Evolutionary conservation across 1,284 basidiomycete genomes (phyloP).

Genomic region (Tetrapyrgos nigripes): DNA sequence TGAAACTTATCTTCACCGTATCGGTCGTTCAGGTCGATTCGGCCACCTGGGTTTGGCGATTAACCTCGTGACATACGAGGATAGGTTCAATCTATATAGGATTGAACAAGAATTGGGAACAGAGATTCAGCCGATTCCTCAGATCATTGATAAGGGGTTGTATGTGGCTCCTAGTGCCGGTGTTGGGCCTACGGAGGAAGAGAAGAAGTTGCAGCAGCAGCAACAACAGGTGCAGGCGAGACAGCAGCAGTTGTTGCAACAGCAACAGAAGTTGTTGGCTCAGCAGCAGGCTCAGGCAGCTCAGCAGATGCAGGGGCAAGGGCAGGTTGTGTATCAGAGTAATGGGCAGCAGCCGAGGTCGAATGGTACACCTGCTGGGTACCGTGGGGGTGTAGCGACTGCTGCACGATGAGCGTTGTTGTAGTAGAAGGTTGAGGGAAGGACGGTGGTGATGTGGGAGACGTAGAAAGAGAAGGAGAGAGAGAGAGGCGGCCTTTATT

Average conservation of each 20-base stretch:
- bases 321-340: constrained; percentile 28
- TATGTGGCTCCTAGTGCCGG: constrained; percentile 79
- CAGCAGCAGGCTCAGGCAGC: constrained; percentile 7
- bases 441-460: neutral
- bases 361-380: constrained; percentile 32
- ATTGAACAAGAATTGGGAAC: constrained; percentile 99
- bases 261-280: constrained; percentile 3
- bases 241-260: constrained; percentile 15
- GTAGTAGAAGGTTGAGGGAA: neutral
- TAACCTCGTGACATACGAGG: constrained; percentile 96
- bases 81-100: constrained; percentile 96
- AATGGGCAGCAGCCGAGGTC: constrained; percentile 17
- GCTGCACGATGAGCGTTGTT: constrained; percentile 31
- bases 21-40: constrained; percentile 97
- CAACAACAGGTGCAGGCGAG: constrained; percentile 21
- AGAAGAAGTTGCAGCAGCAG: constrained; percentile 41
- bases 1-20: constrained; percentile 97
- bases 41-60: constrained; percentile 98
- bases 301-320: constrained; percentile 17
- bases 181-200: constrained; percentile 47
- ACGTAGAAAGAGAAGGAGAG: neutral
- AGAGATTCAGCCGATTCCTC: constrained; percentile 96
- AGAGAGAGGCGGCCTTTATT: neutral
- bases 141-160: constrained; percentile 89
- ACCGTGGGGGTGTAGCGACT: constrained; percentile 41